Conservation (phyloP, 495 filamentous ascomycete species). For the Penicillium daleae region DNA sequence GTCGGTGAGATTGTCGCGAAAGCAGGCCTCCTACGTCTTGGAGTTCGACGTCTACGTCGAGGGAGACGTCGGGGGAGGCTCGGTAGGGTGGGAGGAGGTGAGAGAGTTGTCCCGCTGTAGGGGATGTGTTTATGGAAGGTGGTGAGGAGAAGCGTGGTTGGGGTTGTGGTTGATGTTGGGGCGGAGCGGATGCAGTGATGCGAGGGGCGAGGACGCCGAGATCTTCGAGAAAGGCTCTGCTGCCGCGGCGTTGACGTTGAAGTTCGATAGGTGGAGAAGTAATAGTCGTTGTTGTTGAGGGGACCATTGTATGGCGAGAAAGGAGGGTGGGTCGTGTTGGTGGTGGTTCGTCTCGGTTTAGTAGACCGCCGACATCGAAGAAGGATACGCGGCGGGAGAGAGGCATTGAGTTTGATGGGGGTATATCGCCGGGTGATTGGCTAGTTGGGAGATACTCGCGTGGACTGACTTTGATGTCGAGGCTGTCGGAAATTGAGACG, state of each 20-base stretch:
- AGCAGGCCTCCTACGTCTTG: constrained; percentile 61
- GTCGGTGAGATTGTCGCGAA: constrained; percentile 14
- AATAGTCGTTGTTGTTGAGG: neutral
- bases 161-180: neutral
- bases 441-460: constrained; percentile 44
- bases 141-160: constrained; percentile 7
- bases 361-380: constrained; percentile 71
- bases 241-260: constrained; percentile 42
- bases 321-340: constrained; percentile 15
- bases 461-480: constrained; percentile 41
- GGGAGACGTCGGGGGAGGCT: constrained; percentile 28
- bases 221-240: constrained; percentile 61
- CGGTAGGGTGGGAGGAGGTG: constrained; percentile 29
- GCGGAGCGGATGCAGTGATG: neutral
- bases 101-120: neutral
- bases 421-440: constrained; percentile 25
- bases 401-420: constrained; percentile 1
- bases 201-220: constrained; percentile 48
- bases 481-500: constrained; percentile 35
- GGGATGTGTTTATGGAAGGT: neutral
- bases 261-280: neutral
- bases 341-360: constrained; percentile 43
- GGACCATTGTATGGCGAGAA: constrained; percentile 12
- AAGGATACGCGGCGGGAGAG: constrained; percentile 60
- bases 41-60: constrained; percentile 42